Evolutionary conservation across 257 asterid genomes (phyloP), one percentile per base, ranked within the genome.

Genomic region (Capsicum rhomboideum): DNA sequence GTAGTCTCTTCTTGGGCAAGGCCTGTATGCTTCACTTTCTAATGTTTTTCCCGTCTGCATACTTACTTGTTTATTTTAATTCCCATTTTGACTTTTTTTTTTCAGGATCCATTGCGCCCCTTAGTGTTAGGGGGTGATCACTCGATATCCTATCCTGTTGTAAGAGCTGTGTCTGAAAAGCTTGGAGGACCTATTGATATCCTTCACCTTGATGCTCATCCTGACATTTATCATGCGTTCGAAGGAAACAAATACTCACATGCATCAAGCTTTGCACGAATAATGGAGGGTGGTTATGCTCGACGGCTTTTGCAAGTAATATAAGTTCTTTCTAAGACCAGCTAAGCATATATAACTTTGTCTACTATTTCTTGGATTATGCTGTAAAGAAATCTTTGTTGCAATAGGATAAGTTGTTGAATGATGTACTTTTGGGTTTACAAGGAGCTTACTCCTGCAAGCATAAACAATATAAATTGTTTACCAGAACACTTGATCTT

Each of bases 191-290:
- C 97, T 26, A 91, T 97, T 18, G 99, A 97, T 90, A 88, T 97
- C 87, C 99, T 97, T 90, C 99, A 97, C 88, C 91, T 97, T 34
- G 99, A 97, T 90, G 99, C 99, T 53, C 99, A 97, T 89, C 99
- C 99, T 61, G 98, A 97, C 88, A 97, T 95, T 83, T 97, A 97
- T 87, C 85, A 95, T 91, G 83, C 92, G 68, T 97, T 95, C 82
- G 99, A 97, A 90, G 99, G 98, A 78, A 97, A 97, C 89, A 92
- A 87, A 84, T 97, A 97, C 86, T 97, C 99, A 46, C 99, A 97
- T 87, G 99, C 99, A 37, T 97, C 99, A 75, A 86, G 98, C 78
- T 95, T 97, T 89, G 99, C 99, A 17, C 91, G 99, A 82, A 95
- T 97, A 68, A 95, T 95, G 99, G 99, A 97, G 89, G 98, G 99